These are phyloP conservation scores for Fagopyrum tataricum DNA, from an alignment of 148 eudicot genomes.

Conservation along the genomic window DNA sequence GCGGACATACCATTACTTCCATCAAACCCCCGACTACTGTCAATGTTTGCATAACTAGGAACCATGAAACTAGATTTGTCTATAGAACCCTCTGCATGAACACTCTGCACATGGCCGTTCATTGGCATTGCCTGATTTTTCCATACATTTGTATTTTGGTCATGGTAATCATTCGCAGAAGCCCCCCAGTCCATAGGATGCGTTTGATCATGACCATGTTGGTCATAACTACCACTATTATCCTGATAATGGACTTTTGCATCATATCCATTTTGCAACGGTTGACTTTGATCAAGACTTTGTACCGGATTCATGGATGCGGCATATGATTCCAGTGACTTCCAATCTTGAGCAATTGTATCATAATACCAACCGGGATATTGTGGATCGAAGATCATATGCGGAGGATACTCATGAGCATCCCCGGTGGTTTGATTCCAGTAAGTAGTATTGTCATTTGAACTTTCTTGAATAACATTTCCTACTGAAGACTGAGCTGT, in stretches of 20 bases:
- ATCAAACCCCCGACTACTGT: slow-evolving; percentile 1
- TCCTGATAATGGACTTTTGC: slow-evolving; percentile 22
- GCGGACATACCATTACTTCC: slow-evolving; percentile 1
- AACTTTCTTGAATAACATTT: slow-evolving; percentile 25
- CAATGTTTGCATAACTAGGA: not conserved
- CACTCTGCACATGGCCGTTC: slow-evolving; percentile 6
- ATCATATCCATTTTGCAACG: slow-evolving; percentile 27
- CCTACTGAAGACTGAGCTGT: slow-evolving; percentile 37
- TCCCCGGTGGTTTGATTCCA: slow-evolving; percentile 45
- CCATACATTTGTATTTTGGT: slow-evolving; percentile 25
- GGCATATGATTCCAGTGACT: slow-evolving; percentile 45
- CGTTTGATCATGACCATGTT: slow-evolving; percentile 25
- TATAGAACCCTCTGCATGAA: not conserved
- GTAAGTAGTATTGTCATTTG: slow-evolving; percentile 22
- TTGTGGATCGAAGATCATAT: slow-evolving; percentile 77
- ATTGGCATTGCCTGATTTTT: slow-evolving; percentile 22
- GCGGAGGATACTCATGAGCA: slow-evolving; percentile 43
- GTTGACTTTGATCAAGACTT: slow-evolving; percentile 30
- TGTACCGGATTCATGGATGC: slow-evolving; percentile 32
- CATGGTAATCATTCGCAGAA: slow-evolving; percentile 30
- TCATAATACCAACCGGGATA: slow-evolving; percentile 90
- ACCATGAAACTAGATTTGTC: not conserved
- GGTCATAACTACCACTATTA: slow-evolving; percentile 20
- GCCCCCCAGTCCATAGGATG: slow-evolving; percentile 27
- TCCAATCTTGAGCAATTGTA: slow-evolving; percentile 60